These are phyloP conservation scores for Talaromyces atroroseus DNA, from an alignment of 2,329 filamentous ascomycete genomes.

Conservation along the genomic window DNA sequence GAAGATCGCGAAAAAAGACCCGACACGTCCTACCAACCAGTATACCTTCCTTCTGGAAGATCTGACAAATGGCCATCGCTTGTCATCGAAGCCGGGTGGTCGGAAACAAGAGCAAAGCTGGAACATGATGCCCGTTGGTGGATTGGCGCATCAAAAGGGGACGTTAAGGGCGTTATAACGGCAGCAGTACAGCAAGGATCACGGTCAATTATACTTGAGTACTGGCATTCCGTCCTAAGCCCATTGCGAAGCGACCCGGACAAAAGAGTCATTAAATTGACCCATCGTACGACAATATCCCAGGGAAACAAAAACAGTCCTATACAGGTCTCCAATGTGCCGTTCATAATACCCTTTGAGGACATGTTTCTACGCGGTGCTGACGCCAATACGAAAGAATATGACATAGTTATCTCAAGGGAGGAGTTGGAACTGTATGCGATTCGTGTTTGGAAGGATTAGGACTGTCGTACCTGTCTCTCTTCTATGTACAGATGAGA, in stretches of 20 bases:
- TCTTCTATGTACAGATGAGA: too few species aligned
- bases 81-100: conserved; percentile 9
- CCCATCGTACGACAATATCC: background rate
- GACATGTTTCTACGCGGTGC: background rate
- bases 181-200: background rate
- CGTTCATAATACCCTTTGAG: conserved; percentile 2
- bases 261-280: background rate
- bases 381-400: background rate
- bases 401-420: background rate
- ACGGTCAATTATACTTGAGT: background rate
- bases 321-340: background rate
- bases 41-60: background rate
- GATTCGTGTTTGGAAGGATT: conserved; percentile 2
- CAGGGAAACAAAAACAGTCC: background rate
- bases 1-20: conserved; percentile 8
- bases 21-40: conserved; percentile 4
- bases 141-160: conserved; percentile 6
- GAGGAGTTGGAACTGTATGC: conserved; percentile 4
- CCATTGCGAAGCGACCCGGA: background rate
- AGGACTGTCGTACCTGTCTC: too few species aligned
- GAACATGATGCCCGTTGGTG: conserved; percentile 9
- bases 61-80: conserved; percentile 8
- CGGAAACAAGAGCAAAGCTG: conserved; percentile 2
- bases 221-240: background rate
- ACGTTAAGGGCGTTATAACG: conserved; percentile 5